phyloP scores from a whole-genome alignment of 2,329 filamentous ascomycete species.

The Lomentospora prolificans region DNA sequence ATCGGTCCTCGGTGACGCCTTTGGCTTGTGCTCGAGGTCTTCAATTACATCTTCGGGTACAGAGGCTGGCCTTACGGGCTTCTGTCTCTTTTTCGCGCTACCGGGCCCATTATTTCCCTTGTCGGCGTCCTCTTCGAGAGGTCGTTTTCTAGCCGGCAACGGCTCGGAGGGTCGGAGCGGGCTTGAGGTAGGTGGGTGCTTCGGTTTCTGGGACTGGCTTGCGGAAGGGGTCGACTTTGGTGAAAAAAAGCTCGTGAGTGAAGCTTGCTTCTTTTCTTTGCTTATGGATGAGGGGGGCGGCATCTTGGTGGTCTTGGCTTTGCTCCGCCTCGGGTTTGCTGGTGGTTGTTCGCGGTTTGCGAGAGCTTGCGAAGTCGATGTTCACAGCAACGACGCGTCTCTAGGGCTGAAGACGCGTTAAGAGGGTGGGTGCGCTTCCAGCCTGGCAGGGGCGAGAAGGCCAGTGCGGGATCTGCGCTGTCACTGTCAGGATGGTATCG shows the following conservation, averaged over 20 bases:
- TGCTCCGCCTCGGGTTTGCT: too few species aligned
- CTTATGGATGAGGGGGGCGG: constrained; percentile 1
- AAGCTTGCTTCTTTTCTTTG: constrained; percentile 65
- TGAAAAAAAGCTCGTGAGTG: constrained; percentile 79
- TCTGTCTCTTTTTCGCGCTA: constrained; percentile 31
- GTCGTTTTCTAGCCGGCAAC: constrained; percentile 36
- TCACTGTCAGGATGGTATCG: too few species aligned
- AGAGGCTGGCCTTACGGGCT: constrained; percentile 23
- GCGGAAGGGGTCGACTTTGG: constrained; percentile 30
- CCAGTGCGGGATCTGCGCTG: not conserved
- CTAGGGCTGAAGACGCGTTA: constrained; percentile 7
- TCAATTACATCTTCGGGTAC: constrained; percentile 21
- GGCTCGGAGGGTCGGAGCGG: constrained; percentile 7
- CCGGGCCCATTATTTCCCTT: constrained; percentile 30
- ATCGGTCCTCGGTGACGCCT: constrained; percentile 32
- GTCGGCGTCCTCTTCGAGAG: constrained; percentile 36
- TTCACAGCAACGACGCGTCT: constrained; percentile 7
- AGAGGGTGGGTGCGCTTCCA: too few species aligned
- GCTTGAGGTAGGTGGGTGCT: constrained; percentile 8
- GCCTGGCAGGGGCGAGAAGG: not conserved
- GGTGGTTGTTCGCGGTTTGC: not conserved
- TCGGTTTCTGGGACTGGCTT: constrained; percentile 11
- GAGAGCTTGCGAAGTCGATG: not conserved
- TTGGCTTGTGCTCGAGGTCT: not conserved
- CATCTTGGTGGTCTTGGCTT: not conserved